Conservation (phyloP, 495 filamentous ascomycete species). For the Aspergillus sclerotioniger region DNA sequence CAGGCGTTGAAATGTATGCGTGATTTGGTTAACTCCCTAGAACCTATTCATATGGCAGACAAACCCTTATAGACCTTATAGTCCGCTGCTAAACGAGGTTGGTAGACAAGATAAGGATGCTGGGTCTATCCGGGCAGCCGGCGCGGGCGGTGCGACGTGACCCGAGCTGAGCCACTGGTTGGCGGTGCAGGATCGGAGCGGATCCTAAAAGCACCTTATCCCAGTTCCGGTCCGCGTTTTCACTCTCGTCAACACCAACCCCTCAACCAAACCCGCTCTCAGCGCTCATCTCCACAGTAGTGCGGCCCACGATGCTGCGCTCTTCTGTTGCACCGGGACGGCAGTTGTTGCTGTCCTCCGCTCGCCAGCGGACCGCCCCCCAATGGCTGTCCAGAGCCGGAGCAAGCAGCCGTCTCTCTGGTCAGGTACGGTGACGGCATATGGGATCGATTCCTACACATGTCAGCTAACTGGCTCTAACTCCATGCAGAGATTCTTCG, state of each 20-base stretch:
- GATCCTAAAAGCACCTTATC: slow-evolving; percentile 43
- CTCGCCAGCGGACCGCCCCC: slow-evolving; percentile 42
- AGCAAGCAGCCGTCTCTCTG: slow-evolving; percentile 41
- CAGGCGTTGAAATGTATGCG: not conserved
- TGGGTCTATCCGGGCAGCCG: not conserved
- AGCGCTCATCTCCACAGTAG: slow-evolving; percentile 35
- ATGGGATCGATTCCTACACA: not conserved
- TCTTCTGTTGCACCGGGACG: slow-evolving; percentile 46
- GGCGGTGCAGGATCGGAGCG: slow-evolving; percentile 45
- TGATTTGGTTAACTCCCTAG: not conserved
- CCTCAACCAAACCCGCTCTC: slow-evolving; percentile 29
- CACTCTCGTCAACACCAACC: slow-evolving; percentile 36
- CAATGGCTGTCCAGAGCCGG: slow-evolving; percentile 48
- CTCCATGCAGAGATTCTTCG: slow-evolving; percentile 40
- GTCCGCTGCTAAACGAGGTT: not conserved
- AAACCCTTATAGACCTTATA: not conserved
- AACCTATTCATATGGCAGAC: not conserved
- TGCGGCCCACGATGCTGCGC: slow-evolving; percentile 52
- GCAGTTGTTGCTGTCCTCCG: slow-evolving; percentile 42
- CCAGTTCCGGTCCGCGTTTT: slow-evolving; percentile 32
- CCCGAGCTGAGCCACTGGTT: slow-evolving; percentile 26
- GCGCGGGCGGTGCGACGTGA: slow-evolving; percentile 16
- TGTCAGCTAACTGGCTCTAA: slow-evolving; percentile 1
- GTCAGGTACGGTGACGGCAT: slow-evolving; percentile 40
- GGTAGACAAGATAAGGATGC: not conserved